Conservation (phyloP, 352 stramenopile genomes). For the Pythium sp. region DNA sequence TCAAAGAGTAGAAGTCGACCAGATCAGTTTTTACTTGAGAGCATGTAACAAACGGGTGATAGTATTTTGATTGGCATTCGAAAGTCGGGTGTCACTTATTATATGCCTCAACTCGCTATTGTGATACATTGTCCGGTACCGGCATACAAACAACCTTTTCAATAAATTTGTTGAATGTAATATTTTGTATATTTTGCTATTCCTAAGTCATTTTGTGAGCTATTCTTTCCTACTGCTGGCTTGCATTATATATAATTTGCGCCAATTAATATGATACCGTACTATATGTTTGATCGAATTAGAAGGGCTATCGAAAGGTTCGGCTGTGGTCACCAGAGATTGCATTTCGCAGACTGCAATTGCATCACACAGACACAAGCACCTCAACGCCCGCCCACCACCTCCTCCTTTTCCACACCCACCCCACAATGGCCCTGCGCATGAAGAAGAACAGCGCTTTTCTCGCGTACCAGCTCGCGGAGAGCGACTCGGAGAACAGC, state of each 20-base stretch:
- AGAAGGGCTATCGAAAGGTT: not conserved
- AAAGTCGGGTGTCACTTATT: too few relatives aligned
- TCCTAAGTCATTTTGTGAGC: too few relatives aligned
- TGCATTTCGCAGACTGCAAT: conserved; percentile 3
- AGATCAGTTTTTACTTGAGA: too few relatives aligned
- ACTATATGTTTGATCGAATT: not conserved
- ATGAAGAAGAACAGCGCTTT: conserved; percentile 69
- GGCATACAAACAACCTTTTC: too few relatives aligned
- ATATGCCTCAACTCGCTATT: too few relatives aligned
- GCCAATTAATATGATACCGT: not conserved
- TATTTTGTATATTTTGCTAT: too few relatives aligned
- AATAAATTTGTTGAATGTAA: too few relatives aligned
- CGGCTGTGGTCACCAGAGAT: not conserved
- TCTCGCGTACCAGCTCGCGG: conserved; percentile 49
- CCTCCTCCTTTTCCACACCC: not conserved
- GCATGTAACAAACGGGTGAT: too few relatives aligned
- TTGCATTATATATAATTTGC: not conserved
- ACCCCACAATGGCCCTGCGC: conserved; percentile 12
- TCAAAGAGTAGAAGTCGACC: too few relatives aligned
- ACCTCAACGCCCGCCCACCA: not conserved
- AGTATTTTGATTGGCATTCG: too few relatives aligned
- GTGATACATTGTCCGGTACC: too few relatives aligned
- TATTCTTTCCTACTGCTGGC: too few relatives aligned
- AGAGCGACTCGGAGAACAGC: conserved; percentile 49
- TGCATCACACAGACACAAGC: conserved; percentile 7